phyloP scores from a whole-genome alignment of 2,329 filamentous ascomycete genomes.

The Alternaria conjuncta region DNA sequence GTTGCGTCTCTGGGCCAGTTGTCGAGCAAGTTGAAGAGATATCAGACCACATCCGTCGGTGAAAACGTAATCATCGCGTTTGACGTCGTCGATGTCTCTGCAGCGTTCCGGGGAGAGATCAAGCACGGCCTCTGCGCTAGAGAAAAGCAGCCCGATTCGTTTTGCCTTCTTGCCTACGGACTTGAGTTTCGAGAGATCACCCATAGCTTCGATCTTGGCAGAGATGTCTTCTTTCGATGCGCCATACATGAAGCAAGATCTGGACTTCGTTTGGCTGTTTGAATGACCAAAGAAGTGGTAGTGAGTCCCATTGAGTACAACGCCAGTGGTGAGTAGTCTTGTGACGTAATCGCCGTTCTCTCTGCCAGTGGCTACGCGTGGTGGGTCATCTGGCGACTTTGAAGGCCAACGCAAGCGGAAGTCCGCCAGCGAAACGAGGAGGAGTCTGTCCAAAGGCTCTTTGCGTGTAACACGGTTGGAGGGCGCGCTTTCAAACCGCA shows the following conservation, averaged over 20 bases:
- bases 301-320: constrained; percentile 43
- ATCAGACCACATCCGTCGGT: constrained; percentile 54
- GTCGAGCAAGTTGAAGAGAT: constrained; percentile 38
- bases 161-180: constrained; percentile 54
- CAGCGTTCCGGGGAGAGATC: constrained; percentile 43
- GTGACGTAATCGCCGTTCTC: constrained; percentile 49
- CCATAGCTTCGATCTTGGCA: constrained; percentile 46
- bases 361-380: constrained; percentile 34
- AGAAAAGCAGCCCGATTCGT: constrained; percentile 53
- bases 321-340: constrained; percentile 43
- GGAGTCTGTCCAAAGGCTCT: constrained; percentile 39
- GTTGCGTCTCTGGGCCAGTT: constrained; percentile 41
- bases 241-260: constrained; percentile 50
- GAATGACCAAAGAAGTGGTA: constrained; percentile 56
- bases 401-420: constrained; percentile 35
- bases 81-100: constrained; percentile 50
- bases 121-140: constrained; percentile 43
- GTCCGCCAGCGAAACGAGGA: constrained; percentile 47
- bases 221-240: constrained; percentile 44
- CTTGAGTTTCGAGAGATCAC: constrained; percentile 52
- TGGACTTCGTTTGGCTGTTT: constrained; percentile 54
- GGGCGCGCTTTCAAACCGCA: constrained; percentile 34
- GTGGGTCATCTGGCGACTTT: constrained; percentile 1
- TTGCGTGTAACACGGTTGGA: constrained; percentile 41
- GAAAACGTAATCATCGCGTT: constrained; percentile 48